Conservation (phyloP, 805 yeast genomes). For the Candida sanyiensis region DNA sequence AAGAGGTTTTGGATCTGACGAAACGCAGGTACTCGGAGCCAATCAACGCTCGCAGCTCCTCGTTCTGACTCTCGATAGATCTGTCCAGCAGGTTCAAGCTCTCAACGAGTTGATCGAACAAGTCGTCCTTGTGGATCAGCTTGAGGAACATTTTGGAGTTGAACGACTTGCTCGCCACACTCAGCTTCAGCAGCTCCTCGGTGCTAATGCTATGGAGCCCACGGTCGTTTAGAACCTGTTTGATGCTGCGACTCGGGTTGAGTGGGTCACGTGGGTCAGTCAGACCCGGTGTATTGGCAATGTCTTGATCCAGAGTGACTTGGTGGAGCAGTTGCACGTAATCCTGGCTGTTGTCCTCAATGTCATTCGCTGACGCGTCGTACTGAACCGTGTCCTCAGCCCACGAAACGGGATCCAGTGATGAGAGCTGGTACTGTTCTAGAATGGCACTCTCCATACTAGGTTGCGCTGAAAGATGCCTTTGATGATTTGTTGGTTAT, state of each 20-base stretch:
- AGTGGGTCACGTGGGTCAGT: slow-evolving; percentile 49
- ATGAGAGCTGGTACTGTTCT: slow-evolving; percentile 39
- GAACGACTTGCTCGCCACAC: slow-evolving; percentile 54
- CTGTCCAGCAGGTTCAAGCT: slow-evolving; percentile 45
- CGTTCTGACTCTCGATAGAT: slow-evolving; percentile 44
- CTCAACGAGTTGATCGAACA: slow-evolving; percentile 42
- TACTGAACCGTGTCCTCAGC: slow-evolving; percentile 25
- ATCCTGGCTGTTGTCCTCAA: slow-evolving; percentile 7
- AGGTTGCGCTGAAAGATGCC: too few species aligned
- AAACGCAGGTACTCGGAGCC: slow-evolving; percentile 58
- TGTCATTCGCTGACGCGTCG: slow-evolving; percentile 19
- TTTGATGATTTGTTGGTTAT: too few species aligned
- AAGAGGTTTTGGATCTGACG: slow-evolving; percentile 56
- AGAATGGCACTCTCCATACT: slow-evolving; percentile 27
- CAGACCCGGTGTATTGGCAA: slow-evolving; percentile 15
- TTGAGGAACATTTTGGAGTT: slow-evolving; percentile 51
- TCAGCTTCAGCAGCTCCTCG: slow-evolving; percentile 36
- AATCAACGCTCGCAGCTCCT: slow-evolving; percentile 44
- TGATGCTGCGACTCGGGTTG: slow-evolving; percentile 43
- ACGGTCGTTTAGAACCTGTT: slow-evolving; percentile 36
- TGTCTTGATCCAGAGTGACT: slow-evolving; percentile 22
- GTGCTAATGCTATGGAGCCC: slow-evolving; percentile 34
- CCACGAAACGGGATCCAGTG: slow-evolving; percentile 39
- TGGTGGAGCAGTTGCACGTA: slow-evolving; percentile 15
- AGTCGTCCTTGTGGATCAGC: slow-evolving; percentile 49